Evolutionary conservation across 768 basidiomycete species (phyloP).

Genomic region (Collybia mongolica): DNA sequence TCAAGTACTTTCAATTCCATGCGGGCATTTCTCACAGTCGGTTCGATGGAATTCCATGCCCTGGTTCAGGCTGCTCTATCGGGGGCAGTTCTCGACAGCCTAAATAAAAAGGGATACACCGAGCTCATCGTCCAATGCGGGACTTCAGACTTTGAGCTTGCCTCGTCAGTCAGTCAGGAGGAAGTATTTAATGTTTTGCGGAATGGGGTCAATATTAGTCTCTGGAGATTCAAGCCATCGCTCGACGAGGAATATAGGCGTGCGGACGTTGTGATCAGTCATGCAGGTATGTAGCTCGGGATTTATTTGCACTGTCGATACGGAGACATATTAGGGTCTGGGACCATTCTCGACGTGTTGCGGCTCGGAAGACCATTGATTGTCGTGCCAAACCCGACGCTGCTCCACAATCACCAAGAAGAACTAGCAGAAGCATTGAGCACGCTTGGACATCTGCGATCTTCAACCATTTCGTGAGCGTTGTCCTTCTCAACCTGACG

Average conservation of each 20-base stretch:
- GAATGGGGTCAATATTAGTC: slow-evolving; percentile 53
- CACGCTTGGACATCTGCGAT: slow-evolving; percentile 52
- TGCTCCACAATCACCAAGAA: slow-evolving; percentile 92
- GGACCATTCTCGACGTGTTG: slow-evolving; percentile 89
- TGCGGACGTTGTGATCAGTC: slow-evolving; percentile 85
- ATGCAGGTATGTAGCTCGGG: slow-evolving; percentile 69
- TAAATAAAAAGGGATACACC: slow-evolving; percentile 56
- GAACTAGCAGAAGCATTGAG: slow-evolving; percentile 78
- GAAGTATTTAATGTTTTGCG: slow-evolving; percentile 23
- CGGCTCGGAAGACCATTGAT: slow-evolving; percentile 75
- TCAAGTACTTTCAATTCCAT: slow-evolving; percentile 19
- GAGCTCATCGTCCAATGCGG: slow-evolving; percentile 78
- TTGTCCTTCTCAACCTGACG: not conserved
- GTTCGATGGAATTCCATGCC: slow-evolving; percentile 83
- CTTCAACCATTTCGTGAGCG: slow-evolving; percentile 60
- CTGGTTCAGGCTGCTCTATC: slow-evolving; percentile 65
- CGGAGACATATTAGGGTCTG: slow-evolving; percentile 62
- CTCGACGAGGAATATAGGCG: slow-evolving; percentile 61
- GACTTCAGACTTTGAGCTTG: slow-evolving; percentile 50
- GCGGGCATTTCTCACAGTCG: slow-evolving; percentile 79
- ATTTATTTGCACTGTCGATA: too few species aligned
- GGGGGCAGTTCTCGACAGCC: slow-evolving; percentile 50
- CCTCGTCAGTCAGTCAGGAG: slow-evolving; percentile 25
- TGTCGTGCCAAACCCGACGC: slow-evolving; percentile 83
- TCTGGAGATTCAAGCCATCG: slow-evolving; percentile 75